These are phyloP conservation scores for Rhizopogon vinicolor DNA, from an alignment of 768 basidiomycete genomes.

Conservation along the genomic window DNA sequence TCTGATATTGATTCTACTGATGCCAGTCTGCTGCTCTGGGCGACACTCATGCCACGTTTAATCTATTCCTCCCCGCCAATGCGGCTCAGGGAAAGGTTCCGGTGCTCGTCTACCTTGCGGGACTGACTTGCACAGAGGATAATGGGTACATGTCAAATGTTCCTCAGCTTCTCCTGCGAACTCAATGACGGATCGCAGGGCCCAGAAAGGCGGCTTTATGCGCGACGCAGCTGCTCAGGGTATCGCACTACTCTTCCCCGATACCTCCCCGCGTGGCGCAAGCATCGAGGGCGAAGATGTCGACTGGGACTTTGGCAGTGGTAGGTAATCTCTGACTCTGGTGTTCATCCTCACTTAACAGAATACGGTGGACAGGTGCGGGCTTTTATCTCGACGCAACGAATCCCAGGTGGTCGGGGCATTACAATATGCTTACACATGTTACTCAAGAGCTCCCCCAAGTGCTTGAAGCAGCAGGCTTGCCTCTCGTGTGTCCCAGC, in stretches of 20 bases:
- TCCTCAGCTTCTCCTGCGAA: neutral
- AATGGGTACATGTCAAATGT: constrained; percentile 58
- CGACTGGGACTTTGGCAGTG: constrained; percentile 90
- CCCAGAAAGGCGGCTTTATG: constrained; percentile 93
- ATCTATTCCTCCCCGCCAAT: constrained; percentile 78
- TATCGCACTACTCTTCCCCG: constrained; percentile 91
- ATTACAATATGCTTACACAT: constrained; percentile 89
- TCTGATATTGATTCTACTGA: neutral
- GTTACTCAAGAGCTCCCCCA: constrained; percentile 81
- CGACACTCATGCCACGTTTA: constrained; percentile 71
- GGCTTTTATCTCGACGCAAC: constrained; percentile 97
- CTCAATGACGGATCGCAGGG: constrained; percentile 34
- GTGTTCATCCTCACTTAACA: neutral
- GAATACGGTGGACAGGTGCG: constrained; percentile 41
- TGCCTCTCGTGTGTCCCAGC: constrained; percentile 65
- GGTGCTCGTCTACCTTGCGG: constrained; percentile 84
- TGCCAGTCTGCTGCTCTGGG: constrained; percentile 69
- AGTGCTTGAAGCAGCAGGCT: constrained; percentile 63
- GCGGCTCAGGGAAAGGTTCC: constrained; percentile 54
- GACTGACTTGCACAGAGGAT: constrained; percentile 88
- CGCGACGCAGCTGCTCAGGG: constrained; percentile 80
- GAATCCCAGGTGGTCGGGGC: constrained; percentile 57
- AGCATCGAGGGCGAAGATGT: constrained; percentile 76
- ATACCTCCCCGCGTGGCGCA: constrained; percentile 93
- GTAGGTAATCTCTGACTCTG: constrained; percentile 26